A percentile compares a stretch with the other conserved stretches of the same genome.
phyloP scores from a whole-genome alignment of 306 rosid genomes.

The Delonix regia region DNA sequence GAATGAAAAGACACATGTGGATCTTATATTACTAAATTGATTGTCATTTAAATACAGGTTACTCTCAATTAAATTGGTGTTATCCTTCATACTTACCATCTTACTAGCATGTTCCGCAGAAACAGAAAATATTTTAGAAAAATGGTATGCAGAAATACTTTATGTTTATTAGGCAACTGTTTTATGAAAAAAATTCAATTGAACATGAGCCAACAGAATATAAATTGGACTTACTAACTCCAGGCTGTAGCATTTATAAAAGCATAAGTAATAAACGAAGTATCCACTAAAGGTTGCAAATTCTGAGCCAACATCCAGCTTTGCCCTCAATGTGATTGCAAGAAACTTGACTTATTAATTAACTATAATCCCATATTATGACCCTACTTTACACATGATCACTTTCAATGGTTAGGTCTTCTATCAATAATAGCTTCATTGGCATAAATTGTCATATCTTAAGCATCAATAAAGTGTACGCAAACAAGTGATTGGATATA shows the following conservation, averaged over 20 bases:
- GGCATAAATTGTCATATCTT: conserved; percentile 25
- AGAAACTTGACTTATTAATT: background rate
- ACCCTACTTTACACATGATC: conserved; percentile 30
- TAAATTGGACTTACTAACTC: background rate
- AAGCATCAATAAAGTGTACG: background rate
- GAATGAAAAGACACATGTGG: no score
- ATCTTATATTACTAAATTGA: background rate
- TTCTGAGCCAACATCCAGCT: conserved; percentile 14
- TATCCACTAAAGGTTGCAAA: conserved; percentile 25
- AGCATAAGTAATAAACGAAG: conserved; percentile 9
- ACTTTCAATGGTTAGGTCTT: conserved; percentile 26
- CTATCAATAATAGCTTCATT: background rate
- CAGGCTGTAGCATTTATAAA: background rate
- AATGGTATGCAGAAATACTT: background rate
- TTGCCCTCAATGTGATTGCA: background rate
- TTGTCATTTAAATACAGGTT: background rate
- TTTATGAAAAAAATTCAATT: background rate
- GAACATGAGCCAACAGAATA: background rate
- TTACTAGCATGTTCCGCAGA: background rate
- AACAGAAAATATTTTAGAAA: no score
- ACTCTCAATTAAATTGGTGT: background rate
- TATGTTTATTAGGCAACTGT: background rate
- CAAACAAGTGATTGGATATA: background rate
- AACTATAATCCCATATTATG: conserved; percentile 30
- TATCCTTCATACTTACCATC: background rate